Evolutionary conservation across 305 asterid genomes (phyloP), one percentile per base, ranked within the genome.

Genomic region (Ajuga reptans): DNA sequence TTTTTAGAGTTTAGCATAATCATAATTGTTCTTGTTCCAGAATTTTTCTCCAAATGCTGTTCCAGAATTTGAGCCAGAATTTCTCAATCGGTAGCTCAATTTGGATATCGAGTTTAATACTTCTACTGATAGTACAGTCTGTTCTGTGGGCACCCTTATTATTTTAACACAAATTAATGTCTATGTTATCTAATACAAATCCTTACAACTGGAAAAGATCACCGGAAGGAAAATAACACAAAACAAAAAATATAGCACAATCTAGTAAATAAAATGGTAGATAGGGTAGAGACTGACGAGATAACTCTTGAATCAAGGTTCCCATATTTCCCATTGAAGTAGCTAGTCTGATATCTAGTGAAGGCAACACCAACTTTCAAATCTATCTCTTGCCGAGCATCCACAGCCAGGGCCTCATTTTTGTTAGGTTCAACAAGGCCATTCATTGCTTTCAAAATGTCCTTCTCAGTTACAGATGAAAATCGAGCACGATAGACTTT

Each of bases 341-440:
- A 88, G 79, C 92, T 79, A 9, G 97, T 91, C 75, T 91, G 97
- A 72, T 88, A 91, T 70, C 97, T 82, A 49, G 97, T 91, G 82
- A 91, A 91, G 79, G 97, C 86, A 74, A 91, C 96, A 76, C 97
- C 97, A 79, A 91, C 97, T 88, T 91, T 91, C 87, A 91, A 83
- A 84, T 91, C 97, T 72, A 91, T 91, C 83, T 91, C 96, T 77
- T 91, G 97, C 68, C 96, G 97, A 59, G 96, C 92, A 83, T 91
- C 97, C 65, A 91, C 97, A 53, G 96, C 92, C 78, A 88, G 63
- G 65, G 97, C 87, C 84, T 91, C 97, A 68, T 91, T 85, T 76
- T 83, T 81, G 83, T 91, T 87, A 53, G 97, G 96, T 75, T 79
- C 85, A 66, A 78, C 91, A 64, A 91, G 96, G 83, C 68, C 74